A percentile compares a stretch with the other conserved stretches of the same genome.
Evolutionary conservation across 2,329 filamentous ascomycete genomes (phyloP).

Genomic region (Dactylellina cionopaga): DNA sequence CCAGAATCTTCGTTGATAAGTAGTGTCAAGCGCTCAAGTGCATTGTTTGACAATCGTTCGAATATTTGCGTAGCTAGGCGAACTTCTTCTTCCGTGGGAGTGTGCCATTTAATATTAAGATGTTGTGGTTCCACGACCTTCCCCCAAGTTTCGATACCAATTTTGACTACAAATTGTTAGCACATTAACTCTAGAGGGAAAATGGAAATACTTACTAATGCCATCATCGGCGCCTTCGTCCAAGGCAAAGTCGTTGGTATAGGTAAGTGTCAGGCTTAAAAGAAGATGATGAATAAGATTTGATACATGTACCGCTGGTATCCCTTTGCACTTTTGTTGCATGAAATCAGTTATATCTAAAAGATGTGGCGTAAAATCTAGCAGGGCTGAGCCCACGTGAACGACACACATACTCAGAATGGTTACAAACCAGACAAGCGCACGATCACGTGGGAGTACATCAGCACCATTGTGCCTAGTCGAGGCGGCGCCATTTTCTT

Average conservation of each 20-base stretch:
- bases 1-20: constrained; percentile 84
- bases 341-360: constrained; percentile 93
- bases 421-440: constrained; percentile 94
- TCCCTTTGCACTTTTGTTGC: constrained; percentile 92
- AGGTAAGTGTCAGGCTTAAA: constrained; percentile 92
- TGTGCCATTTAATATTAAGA: constrained; percentile 89
- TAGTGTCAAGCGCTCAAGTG: constrained; percentile 76
- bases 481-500: constrained; percentile 93
- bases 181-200: not conserved
- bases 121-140: constrained; percentile 77
- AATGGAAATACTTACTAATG: constrained; percentile 20
- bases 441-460: constrained; percentile 89
- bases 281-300: constrained; percentile 97
- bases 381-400: constrained; percentile 88
- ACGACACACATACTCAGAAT: constrained; percentile 98
- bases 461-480: constrained; percentile 93
- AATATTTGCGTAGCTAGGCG: constrained; percentile 91
- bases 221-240: constrained; percentile 75
- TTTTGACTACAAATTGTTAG: constrained; percentile 20
- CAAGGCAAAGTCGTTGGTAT: constrained; percentile 86
- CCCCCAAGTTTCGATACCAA: constrained; percentile 79
- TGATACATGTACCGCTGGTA: constrained; percentile 93
- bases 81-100: constrained; percentile 80
- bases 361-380: constrained; percentile 87
- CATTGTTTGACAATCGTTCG: constrained; percentile 80